Evolutionary conservation across 2,329 filamentous ascomycete species (phyloP), one percentile per base, ranked within the genome.

Genomic region (Tricladium varicosporioides): DNA sequence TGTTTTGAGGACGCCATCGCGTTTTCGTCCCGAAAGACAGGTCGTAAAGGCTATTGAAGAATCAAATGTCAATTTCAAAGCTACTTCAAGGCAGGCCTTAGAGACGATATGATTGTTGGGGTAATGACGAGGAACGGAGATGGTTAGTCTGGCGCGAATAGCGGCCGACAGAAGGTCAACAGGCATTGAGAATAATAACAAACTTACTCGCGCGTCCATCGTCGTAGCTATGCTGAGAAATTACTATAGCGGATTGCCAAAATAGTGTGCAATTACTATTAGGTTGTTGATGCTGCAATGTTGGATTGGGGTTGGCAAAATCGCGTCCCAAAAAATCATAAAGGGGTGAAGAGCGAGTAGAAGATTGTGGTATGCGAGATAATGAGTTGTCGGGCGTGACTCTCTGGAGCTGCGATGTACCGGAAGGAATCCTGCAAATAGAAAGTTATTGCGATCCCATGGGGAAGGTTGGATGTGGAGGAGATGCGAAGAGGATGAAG

Each of bases 21-120:
- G 73, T 94, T 94, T 74, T 95, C 91, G 75, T 91, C 88, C 52
- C 77, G 76, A 71, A 83, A 82, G 71, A 85, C 73, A 48, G 76
- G 73, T 69, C 85, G 81, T 65, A 78, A 87, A 60, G 89, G 89
- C 90, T 93, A 63, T 53, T 51, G 54, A 61, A 61, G 58, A 66
- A 65, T 68, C 60, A 71, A 68, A 65, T 62, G 65, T 65, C 52
- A 67, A 61, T 46, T 55, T 55, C 16, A 14, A 50, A 47, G 45
- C 22, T 60, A 51, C 50, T 42, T 46, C 56, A 18, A 58, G 48
- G 42, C 48, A 59, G 49, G 15, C 51, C 48, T 51, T 16, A 58
- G 46, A 54, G 60, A 57, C 57, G 50, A 58, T 59, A 56, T 53
- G 47, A 60, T 64, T 61, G 60, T 53, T 48, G 55, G 51, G 58